These are phyloP conservation scores for Dendrothele bispora DNA, from an alignment of 768 basidiomycete species.

Conservation along the genomic window DNA sequence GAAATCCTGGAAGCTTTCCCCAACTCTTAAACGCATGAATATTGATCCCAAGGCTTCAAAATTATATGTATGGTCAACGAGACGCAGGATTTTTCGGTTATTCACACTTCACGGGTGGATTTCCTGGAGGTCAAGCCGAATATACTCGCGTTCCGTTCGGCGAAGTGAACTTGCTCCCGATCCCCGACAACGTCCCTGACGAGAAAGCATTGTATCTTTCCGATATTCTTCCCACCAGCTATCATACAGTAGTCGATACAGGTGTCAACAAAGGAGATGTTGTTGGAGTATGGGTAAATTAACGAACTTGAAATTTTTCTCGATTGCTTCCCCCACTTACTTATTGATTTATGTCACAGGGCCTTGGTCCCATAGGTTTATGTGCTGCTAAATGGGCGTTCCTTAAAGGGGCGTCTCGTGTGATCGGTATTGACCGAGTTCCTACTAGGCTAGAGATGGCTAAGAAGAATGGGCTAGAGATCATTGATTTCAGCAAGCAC, in stretches of 20 bases:
- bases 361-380: conserved; percentile 37
- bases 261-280: conserved; percentile 71
- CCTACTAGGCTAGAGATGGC: conserved; percentile 47
- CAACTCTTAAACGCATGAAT: background rate
- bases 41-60: conserved; percentile 39
- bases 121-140: conserved; percentile 75
- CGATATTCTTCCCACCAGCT: conserved; percentile 69
- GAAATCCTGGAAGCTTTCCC: too few relatives aligned
- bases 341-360: background rate
- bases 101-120: conserved; percentile 72
- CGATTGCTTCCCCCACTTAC: too few relatives aligned
- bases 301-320: background rate
- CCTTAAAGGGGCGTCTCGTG: conserved; percentile 65
- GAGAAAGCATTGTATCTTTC: conserved; percentile 60
- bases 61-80: conserved; percentile 62
- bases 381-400: conserved; percentile 60
- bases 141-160: conserved; percentile 73
- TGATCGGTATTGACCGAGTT: conserved; percentile 72
- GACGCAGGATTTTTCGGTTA: conserved; percentile 75
- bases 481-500: conserved; percentile 56
- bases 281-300: conserved; percentile 64
- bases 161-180: conserved; percentile 67
- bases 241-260: conserved; percentile 73
- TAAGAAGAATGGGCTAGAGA: conserved; percentile 50
- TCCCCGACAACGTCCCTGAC: conserved; percentile 64